phyloP scores from a whole-genome alignment of 2,329 filamentous ascomycete species.

The Xylaria sp. region DNA sequence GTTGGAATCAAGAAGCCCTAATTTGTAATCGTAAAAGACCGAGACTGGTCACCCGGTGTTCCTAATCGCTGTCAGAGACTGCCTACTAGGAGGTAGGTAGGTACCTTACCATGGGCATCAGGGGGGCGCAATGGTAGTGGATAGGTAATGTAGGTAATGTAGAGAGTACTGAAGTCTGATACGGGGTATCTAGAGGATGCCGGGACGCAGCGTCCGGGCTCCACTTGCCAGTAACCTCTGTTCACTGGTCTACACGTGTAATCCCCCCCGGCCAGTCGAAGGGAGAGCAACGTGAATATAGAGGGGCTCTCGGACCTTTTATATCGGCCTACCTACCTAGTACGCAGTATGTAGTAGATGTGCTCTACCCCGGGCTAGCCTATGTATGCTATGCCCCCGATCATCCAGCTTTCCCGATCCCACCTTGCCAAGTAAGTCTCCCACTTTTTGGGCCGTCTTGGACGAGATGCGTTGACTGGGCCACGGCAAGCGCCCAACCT shows the following conservation, averaged over 20 bases:
- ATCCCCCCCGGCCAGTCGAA: slow-evolving; percentile 30
- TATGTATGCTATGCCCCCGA: too few species aligned
- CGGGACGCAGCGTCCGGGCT: slow-evolving; percentile 4
- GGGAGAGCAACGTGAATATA: slow-evolving; percentile 5
- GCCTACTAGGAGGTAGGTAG: background rate
- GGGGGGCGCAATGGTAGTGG: too few species aligned
- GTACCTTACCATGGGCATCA: background rate
- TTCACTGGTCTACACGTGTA: slow-evolving; percentile 32
- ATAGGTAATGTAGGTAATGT: too few species aligned
- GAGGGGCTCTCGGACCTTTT: slow-evolving; percentile 15
- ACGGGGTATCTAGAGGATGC: too few species aligned
- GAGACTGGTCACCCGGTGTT: slow-evolving; percentile 7
- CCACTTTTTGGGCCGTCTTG: slow-evolving; percentile 4
- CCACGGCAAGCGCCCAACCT: slow-evolving; percentile 21
- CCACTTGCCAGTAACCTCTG: slow-evolving; percentile 20
- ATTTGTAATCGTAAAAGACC: slow-evolving; percentile 5
- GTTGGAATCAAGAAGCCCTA: slow-evolving; percentile 8
- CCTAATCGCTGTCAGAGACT: background rate
- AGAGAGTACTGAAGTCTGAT: too few species aligned
- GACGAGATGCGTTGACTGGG: slow-evolving; percentile 19
- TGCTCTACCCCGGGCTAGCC: too few species aligned
- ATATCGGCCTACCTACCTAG: slow-evolving; percentile 12
- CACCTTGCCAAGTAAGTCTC: background rate
- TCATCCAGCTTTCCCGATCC: too few species aligned
- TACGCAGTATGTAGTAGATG: too few species aligned